Base-by-base conservation (phyloP, 495 filamentous ascomycete species). In the Lindgomyces ingoldianus region DNA sequence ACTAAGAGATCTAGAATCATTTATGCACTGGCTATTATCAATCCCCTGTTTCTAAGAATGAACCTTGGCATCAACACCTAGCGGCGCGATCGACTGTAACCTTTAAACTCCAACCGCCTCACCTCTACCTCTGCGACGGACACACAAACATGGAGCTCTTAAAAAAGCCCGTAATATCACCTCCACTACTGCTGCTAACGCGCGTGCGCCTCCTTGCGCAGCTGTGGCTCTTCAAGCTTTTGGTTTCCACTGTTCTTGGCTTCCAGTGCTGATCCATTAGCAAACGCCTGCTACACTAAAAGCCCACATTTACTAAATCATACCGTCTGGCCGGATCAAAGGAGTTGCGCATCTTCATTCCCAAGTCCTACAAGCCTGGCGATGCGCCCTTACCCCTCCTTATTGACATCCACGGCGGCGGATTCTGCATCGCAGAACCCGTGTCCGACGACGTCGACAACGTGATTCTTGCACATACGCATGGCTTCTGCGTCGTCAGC, bases 341-440 rank as follows among this genome's bases (percentile, higher is more conserved):
- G 19, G 47, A 50, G 47, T 50, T 26, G 19, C n/a, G 47, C 25
- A 50, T 50, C 47, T 50, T 50, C 47, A 50, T 50, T 24, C 47
- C 47, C 47, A 50, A 50, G 47, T 50, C 47, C 19, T 50, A 50
- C 19, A 50, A 50, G 47, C 47, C 47, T 26, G 47, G 47, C 47
- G 47, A 50, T 26, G 9, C 47, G 19, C 47, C 47, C 19, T 24
- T 50, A 24, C 47, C 47, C 19, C 47, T 50, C 4, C 47, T 50
- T 26, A 50, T 50, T 26, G 47, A 50, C 47, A 50, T 50, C 47
- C 47, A 50, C 19, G 47, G 47, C 47, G 47, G 47, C 10, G 47
- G 47, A 11, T 50, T 50, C 47, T 50, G 47, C 47, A 50, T 50
- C 47, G 47, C 19, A 21, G 8, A 11, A 26, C 47, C 47, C 47